These are phyloP conservation scores for Calocybe gambosa DNA, from an alignment of 1,284 basidiomycete species.

Conservation along the genomic window DNA sequence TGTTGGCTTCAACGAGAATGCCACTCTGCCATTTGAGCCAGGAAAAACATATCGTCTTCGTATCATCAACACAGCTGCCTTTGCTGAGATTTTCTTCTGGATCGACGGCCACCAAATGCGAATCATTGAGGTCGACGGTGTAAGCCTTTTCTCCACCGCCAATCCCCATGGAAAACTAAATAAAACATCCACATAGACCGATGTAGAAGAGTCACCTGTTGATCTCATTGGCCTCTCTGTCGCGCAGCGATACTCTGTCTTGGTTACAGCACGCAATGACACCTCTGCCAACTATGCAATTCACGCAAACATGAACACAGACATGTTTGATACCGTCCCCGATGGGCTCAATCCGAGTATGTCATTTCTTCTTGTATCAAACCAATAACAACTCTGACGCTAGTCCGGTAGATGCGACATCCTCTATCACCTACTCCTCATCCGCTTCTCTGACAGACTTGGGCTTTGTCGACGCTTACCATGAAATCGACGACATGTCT, in stretches of 20 bases:
- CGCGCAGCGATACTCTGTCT: constrained; percentile 91
- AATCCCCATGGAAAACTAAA: background rate
- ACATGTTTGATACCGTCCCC: constrained; percentile 84
- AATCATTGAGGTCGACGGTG: constrained; percentile 82
- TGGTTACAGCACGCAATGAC: constrained; percentile 87
- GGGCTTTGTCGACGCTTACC: constrained; percentile 46
- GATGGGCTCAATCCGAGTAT: constrained; percentile 65
- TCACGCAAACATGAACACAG: constrained; percentile 83
- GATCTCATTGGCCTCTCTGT: constrained; percentile 72
- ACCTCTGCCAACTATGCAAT: constrained; percentile 81
- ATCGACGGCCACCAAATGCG: constrained; percentile 91
- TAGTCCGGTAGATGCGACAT: constrained; percentile 58
- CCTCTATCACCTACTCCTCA: constrained; percentile 63
- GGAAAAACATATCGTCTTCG: constrained; percentile 76
- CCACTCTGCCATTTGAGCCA: constrained; percentile 76
- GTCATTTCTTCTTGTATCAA: constrained; percentile 18
- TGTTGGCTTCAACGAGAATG: constrained; percentile 82
- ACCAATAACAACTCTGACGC: background rate
- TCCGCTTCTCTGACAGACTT: constrained; percentile 43
- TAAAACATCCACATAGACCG: constrained; percentile 43
- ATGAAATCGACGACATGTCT: constrained; percentile 53
- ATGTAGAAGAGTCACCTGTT: constrained; percentile 66
- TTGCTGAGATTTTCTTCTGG: constrained; percentile 78
- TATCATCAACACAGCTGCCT: constrained; percentile 75
- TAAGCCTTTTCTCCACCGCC: constrained; percentile 28